Conservation (phyloP, 345 rosid species). For the Cardamine occulta region DNA sequence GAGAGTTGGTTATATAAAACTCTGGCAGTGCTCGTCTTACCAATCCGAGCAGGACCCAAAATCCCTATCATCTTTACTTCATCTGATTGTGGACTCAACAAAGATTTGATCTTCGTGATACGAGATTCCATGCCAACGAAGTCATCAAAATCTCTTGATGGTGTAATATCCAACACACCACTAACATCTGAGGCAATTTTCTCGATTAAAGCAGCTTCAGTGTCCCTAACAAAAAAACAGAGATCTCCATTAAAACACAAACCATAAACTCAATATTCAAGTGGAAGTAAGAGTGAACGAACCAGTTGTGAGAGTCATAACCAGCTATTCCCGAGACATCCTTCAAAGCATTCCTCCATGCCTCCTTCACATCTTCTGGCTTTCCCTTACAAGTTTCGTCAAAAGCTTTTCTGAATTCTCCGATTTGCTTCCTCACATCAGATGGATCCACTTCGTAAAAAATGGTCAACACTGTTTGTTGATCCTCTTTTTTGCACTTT, state of each 20-base stretch:
- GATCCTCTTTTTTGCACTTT: not conserved
- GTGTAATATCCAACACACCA: constrained; percentile 13
- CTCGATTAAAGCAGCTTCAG: constrained; percentile 3
- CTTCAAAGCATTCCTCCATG: no score
- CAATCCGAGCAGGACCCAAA: constrained; percentile 28
- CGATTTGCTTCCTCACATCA: constrained; percentile 17
- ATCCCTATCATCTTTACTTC: constrained; percentile 9
- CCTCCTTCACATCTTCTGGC: no score
- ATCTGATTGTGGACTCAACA: not conserved
- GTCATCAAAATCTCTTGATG: constrained; percentile 6
- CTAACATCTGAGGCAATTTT: not conserved
- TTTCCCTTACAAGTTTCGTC: no score
- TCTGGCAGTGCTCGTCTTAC: constrained; percentile 18
- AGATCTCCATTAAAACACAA: not conserved
- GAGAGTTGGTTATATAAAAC: constrained; percentile 3
- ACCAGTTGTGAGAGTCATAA: not conserved
- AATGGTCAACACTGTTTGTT: not conserved
- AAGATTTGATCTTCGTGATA: not conserved
- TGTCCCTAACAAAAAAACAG: constrained; percentile 3
- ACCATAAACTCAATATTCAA: not conserved
- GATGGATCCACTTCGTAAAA: constrained; percentile 23
- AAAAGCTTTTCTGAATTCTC: not conserved
- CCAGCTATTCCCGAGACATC: no score
- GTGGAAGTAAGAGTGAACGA: not conserved
- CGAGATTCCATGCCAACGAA: constrained; percentile 18